Conservation (phyloP, 345 rosid species). For the Lepidium africanum region DNA sequence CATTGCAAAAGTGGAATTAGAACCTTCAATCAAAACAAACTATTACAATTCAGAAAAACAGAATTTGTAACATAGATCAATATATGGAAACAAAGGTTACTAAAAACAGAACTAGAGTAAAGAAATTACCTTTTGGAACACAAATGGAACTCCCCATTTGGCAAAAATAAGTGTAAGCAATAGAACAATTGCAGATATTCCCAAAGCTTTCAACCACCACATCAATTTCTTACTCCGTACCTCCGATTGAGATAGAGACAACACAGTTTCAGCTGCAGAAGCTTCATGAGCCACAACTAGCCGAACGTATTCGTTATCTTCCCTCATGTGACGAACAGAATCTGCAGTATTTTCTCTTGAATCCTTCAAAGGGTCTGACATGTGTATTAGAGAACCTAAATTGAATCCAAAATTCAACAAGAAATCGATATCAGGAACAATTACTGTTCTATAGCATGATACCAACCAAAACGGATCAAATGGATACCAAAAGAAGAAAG, state of each 20-base stretch:
- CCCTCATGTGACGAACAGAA: conserved; percentile 31
- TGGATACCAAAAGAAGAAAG: not conserved
- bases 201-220: conserved; percentile 66
- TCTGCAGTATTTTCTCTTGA: conserved; percentile 16
- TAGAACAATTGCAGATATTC: conserved; percentile 22
- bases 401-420: not conserved
- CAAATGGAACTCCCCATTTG: conserved; percentile 85
- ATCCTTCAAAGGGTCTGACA: conserved; percentile 36
- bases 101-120: not conserved
- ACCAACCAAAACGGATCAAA: not conserved
- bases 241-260: conserved; percentile 26
- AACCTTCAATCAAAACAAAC: conserved; percentile 40
- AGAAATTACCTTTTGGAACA: conserved; percentile 51
- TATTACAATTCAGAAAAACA: conserved; percentile 9
- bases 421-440: not conserved
- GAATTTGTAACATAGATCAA: not conserved
- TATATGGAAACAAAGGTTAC: not conserved
- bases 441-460: not conserved
- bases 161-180: conserved; percentile 38
- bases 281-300: conserved; percentile 51
- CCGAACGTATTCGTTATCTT: conserved; percentile 66
- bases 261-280: conserved; percentile 24
- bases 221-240: conserved; percentile 15
- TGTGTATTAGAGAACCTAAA: conserved; percentile 13
- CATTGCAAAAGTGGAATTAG: conserved; percentile 80